Evolutionary conservation across 2,329 filamentous ascomycete species (phyloP), one percentile per base, ranked within the genome.

Genomic region (Paracoccidioides lutzii): DNA sequence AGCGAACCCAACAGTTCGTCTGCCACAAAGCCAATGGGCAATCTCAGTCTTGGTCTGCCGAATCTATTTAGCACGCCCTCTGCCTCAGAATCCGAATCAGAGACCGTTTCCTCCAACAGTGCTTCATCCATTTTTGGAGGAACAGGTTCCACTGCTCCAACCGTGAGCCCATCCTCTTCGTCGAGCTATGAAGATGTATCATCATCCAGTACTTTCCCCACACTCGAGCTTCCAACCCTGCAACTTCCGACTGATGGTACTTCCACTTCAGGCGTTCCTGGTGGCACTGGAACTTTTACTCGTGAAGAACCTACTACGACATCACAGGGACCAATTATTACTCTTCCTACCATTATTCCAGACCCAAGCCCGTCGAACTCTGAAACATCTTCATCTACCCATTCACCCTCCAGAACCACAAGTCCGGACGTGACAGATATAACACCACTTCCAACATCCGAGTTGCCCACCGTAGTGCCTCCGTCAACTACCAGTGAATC

Each of bases 321-420:
- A 8, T 15, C 54, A 33, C 30, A 56, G 38, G 50, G 50, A 32
- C 51, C 54, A 33, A 54, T 55, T 43, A 55, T 45, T 52, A 32
- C 44, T 48, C 49, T 43, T 9, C 58, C 54, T 28, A 57, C 50
- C 40, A 56, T 55, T 37, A 53, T 55, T 54, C 57, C 52, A 54
- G 54, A 12, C 35, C 50, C 32, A 28, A 54, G 14, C 6, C 46
- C 46, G 30, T 37, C 54, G 14, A 53, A 45, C 28, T 51, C 57
- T 42, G 58, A 55, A 3, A 43, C 57, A 22, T 61, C 60, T 55
- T 61, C 63, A 14, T 59, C 62, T 55, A 43, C 50, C 41, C 12
- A 38, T 32, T 32, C n/a, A 22, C 37, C 22, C 42, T 14, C 33
- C 32, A 8, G 30, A 6, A 8, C 30, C 9, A 48, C 10, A n/a